Evolutionary conservation across 1,284 basidiomycete species (phyloP).

Genomic region (Pholiota adiposa): DNA sequence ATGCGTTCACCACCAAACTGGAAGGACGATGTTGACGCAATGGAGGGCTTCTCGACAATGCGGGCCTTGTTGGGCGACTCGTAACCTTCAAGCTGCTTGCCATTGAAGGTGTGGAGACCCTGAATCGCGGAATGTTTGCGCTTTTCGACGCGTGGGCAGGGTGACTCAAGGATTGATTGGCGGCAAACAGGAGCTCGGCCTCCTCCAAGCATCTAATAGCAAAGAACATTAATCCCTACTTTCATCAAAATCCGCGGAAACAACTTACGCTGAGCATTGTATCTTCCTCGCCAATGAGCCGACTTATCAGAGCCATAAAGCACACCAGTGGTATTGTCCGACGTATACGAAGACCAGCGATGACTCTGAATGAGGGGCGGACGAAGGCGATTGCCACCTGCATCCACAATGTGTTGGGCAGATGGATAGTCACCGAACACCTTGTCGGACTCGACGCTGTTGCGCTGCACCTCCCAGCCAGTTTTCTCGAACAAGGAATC

Average conservation of each 20-base stretch:
- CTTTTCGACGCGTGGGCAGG: constrained; percentile 68
- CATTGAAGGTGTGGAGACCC: constrained; percentile 26
- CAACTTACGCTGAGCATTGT: constrained; percentile 76
- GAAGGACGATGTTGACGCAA: constrained; percentile 61
- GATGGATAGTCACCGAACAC: constrained; percentile 62
- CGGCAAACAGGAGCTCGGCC: constrained; percentile 73
- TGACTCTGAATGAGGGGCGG: constrained; percentile 55
- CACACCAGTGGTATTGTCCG: constrained; percentile 1
- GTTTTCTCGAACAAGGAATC: constrained; percentile 75
- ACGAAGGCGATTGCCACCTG: constrained; percentile 32
- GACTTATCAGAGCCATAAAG: constrained; percentile 1
- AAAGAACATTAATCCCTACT: too few relatives aligned
- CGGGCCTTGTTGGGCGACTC: constrained; percentile 46
- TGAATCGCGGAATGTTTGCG: constrained; percentile 51
- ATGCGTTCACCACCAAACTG: constrained; percentile 70
- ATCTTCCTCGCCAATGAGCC: constrained; percentile 67
- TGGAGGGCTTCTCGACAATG: constrained; percentile 62
- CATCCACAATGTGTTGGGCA: constrained; percentile 25
- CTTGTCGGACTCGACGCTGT: constrained; percentile 58
- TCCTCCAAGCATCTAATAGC: constrained; percentile 81
- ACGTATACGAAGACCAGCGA: constrained; percentile 55
- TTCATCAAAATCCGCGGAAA: too few relatives aligned
- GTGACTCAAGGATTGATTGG: constrained; percentile 72
- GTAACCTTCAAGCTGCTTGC: constrained; percentile 33
- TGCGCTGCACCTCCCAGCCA: constrained; percentile 38